phyloP scores from a whole-genome alignment of 345 rosid species.

The Pistacia atlantica region DNA sequence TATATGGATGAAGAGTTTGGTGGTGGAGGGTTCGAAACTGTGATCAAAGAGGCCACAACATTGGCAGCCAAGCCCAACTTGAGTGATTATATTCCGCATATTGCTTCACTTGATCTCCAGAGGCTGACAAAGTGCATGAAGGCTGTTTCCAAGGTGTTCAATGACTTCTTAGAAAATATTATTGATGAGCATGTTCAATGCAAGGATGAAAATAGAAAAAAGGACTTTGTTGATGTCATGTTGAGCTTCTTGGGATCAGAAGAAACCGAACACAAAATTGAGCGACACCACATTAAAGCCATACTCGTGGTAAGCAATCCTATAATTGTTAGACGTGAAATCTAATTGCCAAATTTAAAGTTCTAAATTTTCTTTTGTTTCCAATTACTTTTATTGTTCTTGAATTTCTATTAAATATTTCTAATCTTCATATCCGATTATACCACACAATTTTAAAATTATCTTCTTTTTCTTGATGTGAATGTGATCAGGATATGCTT shows the following conservation, averaged over 20 bases:
- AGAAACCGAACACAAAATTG: constrained; percentile 24
- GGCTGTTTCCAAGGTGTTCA: constrained; percentile 32
- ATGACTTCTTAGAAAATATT: constrained; percentile 34
- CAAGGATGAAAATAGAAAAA: constrained; percentile 23
- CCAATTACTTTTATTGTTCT: not conserved
- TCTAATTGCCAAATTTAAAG: no score
- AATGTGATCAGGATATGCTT: constrained; percentile 18
- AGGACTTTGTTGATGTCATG: constrained; percentile 37
- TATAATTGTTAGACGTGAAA: no score
- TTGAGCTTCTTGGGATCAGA: constrained; percentile 25
- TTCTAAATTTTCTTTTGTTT: not conserved
- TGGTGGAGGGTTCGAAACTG: constrained; percentile 26
- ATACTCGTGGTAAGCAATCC: constrained; percentile 16
- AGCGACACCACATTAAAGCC: constrained; percentile 31
- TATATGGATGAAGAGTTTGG: constrained; percentile 35
- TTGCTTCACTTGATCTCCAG: constrained; percentile 35
- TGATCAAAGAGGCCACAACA: not conserved
- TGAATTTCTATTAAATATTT: no score
- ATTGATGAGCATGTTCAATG: constrained; percentile 27
- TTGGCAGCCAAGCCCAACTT: constrained; percentile 15
- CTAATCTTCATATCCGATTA: no score
- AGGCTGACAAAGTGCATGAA: constrained; percentile 37
- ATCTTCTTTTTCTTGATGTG: no score
- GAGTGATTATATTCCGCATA: constrained; percentile 34
- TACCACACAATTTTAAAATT: no score